Evolutionary conservation across 148 eudicot species (phyloP).

Genomic region (Selenicereus undatus): DNA sequence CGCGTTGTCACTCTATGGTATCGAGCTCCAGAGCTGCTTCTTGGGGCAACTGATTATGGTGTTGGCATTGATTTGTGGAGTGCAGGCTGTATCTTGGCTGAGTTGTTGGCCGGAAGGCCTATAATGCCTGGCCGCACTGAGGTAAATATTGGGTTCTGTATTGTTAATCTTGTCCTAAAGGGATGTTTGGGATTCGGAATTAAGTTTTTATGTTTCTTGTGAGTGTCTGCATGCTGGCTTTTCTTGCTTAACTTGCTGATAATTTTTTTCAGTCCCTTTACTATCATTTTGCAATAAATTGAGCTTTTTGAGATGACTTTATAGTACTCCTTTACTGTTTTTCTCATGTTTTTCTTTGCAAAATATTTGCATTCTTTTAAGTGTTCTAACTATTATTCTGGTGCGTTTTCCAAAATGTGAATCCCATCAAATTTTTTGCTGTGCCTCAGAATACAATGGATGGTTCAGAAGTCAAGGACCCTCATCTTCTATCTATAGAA

Average conservation of each 20-base stretch:
- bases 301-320: neutral
- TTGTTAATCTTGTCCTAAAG: neutral
- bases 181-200: neutral
- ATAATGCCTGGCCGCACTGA: slow-evolving; percentile 78
- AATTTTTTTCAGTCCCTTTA: neutral
- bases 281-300: neutral
- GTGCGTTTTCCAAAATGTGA: neutral
- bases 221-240: neutral
- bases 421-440: too few relatives aligned
- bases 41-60: slow-evolving; percentile 87
- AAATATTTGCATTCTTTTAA: neutral
- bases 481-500: neutral
- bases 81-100: slow-evolving; percentile 88
- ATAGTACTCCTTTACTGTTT: neutral
- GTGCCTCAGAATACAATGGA: neutral
- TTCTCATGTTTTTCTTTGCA: neutral
- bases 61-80: slow-evolving; percentile 92
- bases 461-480: neutral
- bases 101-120: slow-evolving; percentile 67
- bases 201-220: neutral
- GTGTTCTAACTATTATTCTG: neutral
- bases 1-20: slow-evolving; percentile 96
- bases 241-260: neutral
- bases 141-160: slow-evolving; percentile 26
- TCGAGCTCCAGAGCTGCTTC: slow-evolving; percentile 96